Evolutionary conservation across 345 rosid genomes (phyloP).

Genomic region (Raphanus raphanistrum): DNA sequence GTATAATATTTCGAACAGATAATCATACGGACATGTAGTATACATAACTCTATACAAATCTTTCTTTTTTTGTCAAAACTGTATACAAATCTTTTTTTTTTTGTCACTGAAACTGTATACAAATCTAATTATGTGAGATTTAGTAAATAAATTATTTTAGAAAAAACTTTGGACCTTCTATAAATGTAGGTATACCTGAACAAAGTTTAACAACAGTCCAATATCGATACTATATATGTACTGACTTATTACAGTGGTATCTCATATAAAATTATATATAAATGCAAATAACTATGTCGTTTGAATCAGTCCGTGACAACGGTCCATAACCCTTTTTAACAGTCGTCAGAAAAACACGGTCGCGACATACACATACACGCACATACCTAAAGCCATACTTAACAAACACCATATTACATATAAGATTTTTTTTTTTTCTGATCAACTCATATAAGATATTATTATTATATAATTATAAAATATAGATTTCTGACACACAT

Average conservation of each 20-base stretch:
- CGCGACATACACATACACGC: slow-evolving; percentile 40
- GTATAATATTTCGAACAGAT: not conserved
- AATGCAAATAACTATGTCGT: slow-evolving; percentile 18
- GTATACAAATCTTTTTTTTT: not conserved
- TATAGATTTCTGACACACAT: slow-evolving; percentile 23
- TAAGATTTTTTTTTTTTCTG: not conserved
- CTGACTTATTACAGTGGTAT: slow-evolving; percentile 12
- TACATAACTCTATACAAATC: not conserved
- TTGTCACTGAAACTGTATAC: too few relatives aligned
- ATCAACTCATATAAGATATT: not conserved
- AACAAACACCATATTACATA: slow-evolving; percentile 23
- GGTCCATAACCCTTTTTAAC: slow-evolving; percentile 37
- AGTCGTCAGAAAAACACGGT: slow-evolving; percentile 41
- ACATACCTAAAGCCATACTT: slow-evolving; percentile 42
- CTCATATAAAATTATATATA: not conserved
- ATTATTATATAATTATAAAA: not conserved
- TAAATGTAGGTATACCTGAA: slow-evolving; percentile 25
- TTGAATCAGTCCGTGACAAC: slow-evolving; percentile 40
- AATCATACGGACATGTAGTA: not conserved
- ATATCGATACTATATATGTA: slow-evolving; percentile 21
- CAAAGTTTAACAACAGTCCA: slow-evolving; percentile 7
- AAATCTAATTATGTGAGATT: not conserved
- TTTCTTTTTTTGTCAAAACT: too few relatives aligned
- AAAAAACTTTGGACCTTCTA: not conserved
- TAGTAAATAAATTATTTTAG: not conserved